Percentiles rank a stretch among this genome's conserved stretches.
phyloP scores from a whole-genome alignment of 495 filamentous ascomycete genomes.

The Immersiella caudata region DNA sequence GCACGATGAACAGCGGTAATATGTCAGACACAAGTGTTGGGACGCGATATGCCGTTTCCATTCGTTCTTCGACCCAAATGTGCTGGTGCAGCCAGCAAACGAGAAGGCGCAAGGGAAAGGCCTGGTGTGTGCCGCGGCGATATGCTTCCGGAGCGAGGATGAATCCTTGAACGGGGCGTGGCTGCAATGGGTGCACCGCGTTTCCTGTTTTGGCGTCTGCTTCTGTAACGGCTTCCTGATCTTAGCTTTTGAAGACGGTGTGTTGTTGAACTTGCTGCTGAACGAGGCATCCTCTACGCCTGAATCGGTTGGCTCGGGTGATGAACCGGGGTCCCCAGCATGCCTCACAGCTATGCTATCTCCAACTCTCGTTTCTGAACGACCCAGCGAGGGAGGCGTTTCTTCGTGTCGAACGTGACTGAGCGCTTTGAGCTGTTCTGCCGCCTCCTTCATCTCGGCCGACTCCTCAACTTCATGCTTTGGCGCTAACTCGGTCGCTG shows the following conservation, averaged over 20 bases:
- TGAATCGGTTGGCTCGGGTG: conserved; percentile 44
- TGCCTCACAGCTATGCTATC: conserved; percentile 42
- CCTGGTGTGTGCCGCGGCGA: conserved; percentile 63
- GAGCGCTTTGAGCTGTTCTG: conserved; percentile 60
- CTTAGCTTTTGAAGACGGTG: conserved; percentile 49
- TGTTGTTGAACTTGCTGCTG: conserved; percentile 43
- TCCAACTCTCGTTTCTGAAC: conserved; percentile 32
- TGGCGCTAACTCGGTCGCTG: conserved; percentile 35
- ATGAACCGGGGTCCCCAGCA: conserved; percentile 46
- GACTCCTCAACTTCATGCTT: conserved; percentile 57
- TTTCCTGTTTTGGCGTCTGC: conserved; percentile 56
- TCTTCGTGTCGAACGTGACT: conserved; percentile 58
- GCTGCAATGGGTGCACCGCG: conserved; percentile 56
- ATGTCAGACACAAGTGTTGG: conserved; percentile 82
- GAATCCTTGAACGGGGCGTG: conserved; percentile 62
- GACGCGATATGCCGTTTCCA: conserved; percentile 89
- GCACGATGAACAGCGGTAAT: conserved; percentile 80
- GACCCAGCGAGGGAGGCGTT: conserved; percentile 29
- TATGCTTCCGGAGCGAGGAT: conserved; percentile 60
- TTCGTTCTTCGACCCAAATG: conserved; percentile 92
- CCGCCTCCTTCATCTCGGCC: conserved; percentile 62
- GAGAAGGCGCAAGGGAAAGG: conserved; percentile 85
- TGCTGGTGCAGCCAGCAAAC: conserved; percentile 80
- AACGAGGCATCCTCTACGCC: conserved; percentile 42
- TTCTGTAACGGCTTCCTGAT: conserved; percentile 54